Percentiles rank a stretch among this genome's conserved stretches.
phyloP scores from a whole-genome alignment of 2,329 filamentous ascomycete genomes.

The Botrytis elliptica region DNA sequence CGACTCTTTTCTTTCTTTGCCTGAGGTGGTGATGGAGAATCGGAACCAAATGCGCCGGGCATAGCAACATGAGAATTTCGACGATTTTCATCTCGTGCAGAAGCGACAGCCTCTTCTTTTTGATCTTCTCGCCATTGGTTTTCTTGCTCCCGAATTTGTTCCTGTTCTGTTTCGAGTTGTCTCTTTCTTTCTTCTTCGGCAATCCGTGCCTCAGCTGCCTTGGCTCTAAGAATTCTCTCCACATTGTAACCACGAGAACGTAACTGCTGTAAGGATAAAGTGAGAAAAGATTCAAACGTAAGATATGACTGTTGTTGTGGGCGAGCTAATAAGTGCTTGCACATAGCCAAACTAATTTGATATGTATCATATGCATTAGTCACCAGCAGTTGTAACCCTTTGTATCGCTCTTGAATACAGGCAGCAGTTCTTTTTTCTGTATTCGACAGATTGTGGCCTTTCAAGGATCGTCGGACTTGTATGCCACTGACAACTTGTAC shows the following conservation, averaged over 20 bases:
- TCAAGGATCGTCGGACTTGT: constrained; percentile 72
- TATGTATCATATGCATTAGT: constrained; percentile 73
- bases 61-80: constrained; percentile 50
- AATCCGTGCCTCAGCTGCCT: constrained; percentile 82
- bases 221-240: constrained; percentile 84
- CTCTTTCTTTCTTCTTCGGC: constrained; percentile 79
- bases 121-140: constrained; percentile 43
- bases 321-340: constrained; percentile 73
- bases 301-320: constrained; percentile 87
- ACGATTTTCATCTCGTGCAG: constrained; percentile 38
- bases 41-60: constrained; percentile 69
- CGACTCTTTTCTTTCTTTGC: constrained; percentile 46
- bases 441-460: constrained; percentile 66
- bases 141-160: constrained; percentile 62
- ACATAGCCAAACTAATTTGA: constrained; percentile 85
- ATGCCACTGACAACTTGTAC: constrained; percentile 79
- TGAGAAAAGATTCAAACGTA: constrained; percentile 87
- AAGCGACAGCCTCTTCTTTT: constrained; percentile 28
- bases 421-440: constrained; percentile 75
- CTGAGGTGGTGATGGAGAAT: constrained; percentile 53
- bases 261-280: constrained; percentile 77
- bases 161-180: constrained; percentile 70
- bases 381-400: constrained; percentile 71
- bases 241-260: constrained; percentile 93
- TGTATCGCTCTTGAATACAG: constrained; percentile 53